Conservation (phyloP, 352 stramenopile species). For the Phytophthora boehmeriae region DNA sequence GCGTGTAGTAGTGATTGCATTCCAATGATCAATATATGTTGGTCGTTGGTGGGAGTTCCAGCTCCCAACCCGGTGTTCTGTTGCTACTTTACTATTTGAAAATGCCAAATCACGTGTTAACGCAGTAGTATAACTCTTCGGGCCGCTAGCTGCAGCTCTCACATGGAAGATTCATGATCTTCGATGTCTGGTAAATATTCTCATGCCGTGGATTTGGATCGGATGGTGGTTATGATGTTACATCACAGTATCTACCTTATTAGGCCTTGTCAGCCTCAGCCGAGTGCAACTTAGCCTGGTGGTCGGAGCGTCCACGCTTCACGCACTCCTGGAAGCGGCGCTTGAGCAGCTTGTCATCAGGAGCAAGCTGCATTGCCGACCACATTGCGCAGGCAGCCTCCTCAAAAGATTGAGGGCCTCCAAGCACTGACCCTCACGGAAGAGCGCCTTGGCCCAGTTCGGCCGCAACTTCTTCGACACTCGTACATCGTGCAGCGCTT, state of each 20-base stretch:
- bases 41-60: no score
- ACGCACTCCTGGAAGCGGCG: constrained; percentile 86
- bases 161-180: no score
- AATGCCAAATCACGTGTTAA: no score
- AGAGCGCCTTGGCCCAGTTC: constrained; percentile 83
- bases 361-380: constrained; percentile 74
- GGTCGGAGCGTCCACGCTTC: constrained; percentile 62
- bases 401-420: constrained; percentile 71
- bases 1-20: no score
- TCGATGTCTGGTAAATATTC: no score
- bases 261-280: constrained; percentile 13
- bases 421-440: constrained; percentile 85
- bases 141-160: no score
- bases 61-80: no score
- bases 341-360: constrained; percentile 76
- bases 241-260: constrained; percentile 23
- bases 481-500: constrained; percentile 78
- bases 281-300: constrained; percentile 51
- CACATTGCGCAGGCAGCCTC: constrained; percentile 79
- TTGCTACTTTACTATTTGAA: no score
- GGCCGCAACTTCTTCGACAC: constrained; percentile 83
- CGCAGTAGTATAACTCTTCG: no score
- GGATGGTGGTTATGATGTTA: constrained; percentile 16
- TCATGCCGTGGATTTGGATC: constrained; percentile 16
- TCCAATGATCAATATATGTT: no score